Evolutionary conservation across 2,329 filamentous ascomycete genomes (phyloP).

Genomic region (Zarea fungicola): DNA sequence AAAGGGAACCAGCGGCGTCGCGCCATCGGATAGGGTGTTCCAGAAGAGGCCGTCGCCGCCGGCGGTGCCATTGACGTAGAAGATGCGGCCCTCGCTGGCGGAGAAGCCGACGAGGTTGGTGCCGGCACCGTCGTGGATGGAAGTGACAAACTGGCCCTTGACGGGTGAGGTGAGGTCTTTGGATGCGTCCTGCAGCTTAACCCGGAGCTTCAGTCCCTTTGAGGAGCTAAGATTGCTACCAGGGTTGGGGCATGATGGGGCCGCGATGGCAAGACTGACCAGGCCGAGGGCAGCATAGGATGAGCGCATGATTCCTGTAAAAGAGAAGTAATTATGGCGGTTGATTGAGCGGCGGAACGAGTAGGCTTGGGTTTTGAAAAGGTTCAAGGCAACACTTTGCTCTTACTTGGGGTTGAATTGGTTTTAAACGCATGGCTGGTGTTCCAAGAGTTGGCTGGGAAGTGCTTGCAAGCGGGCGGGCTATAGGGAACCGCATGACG

Average conservation of each 20-base stretch:
- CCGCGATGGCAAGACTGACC: slow-evolving; percentile 1
- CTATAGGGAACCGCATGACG: background rate
- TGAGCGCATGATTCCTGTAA: slow-evolving; percentile 32
- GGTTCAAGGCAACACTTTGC: background rate
- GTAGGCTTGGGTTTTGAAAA: background rate
- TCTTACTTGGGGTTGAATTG: background rate
- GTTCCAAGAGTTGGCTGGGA: slow-evolving; percentile 15
- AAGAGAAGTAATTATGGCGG: background rate
- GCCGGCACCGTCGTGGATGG: slow-evolving; percentile 33
- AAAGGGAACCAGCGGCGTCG: slow-evolving; percentile 27
- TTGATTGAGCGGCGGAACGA: no score
- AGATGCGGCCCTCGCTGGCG: slow-evolving; percentile 23
- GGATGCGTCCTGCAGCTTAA: slow-evolving; percentile 31
- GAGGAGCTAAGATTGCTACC: slow-evolving; percentile 6
- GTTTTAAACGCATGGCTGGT: slow-evolving; percentile 32
- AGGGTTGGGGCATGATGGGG: background rate
- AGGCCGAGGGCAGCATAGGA: slow-evolving; percentile 21
- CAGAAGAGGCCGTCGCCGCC: slow-evolving; percentile 20
- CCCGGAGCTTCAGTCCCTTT: slow-evolving; percentile 29
- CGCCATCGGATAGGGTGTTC: slow-evolving; percentile 31
- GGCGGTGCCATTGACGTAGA: slow-evolving; percentile 40
- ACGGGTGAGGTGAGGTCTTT: slow-evolving; percentile 31
- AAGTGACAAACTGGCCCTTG: slow-evolving; percentile 28
- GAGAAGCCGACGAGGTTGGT: slow-evolving; percentile 29
- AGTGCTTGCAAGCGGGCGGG: no score